Evolutionary conservation across 805 yeast species (phyloP), one percentile per base, ranked within the genome.

Genomic region (Yueomyces sinensis): DNA sequence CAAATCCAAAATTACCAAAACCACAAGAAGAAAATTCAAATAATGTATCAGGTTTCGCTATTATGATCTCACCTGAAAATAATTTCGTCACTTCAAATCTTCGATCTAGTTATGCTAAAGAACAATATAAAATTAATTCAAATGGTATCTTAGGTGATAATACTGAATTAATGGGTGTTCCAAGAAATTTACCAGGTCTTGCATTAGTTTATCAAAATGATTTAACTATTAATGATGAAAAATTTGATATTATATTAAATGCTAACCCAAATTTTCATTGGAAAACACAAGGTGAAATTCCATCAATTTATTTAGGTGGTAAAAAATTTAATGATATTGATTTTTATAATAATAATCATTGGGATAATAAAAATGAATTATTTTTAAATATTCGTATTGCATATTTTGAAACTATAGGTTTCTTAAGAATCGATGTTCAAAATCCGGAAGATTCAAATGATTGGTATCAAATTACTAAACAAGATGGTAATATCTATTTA

Each of bases 131-230:
- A 27, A 34, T 47, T 6, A 50, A 51, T 27, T 51, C 58, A 2
- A 50, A 49, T 7, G 59, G 59, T 13, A 44, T 54, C 3, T 13
- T 32, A 13, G 38, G 38, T 9, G 35, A 36, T 17, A 46, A 51
- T 35, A 39, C 40, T 3, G 41, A 37, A 2, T 39, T 54, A 44
- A 54, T 54, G 59, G 59, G 59, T n/a, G 45, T 54, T 19, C 58
- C 58, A 9, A 38, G 37, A 14, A 54, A 54, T 37, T 36, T 54
- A 30, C 58, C 59, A 1, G 57, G 59, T 3, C 32, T 54, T 25
- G 49, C 47, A 16, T 31, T 54, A n/a, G 45, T 54, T 4, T 49
- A 13, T 27, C 32, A 32, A 32, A 9, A 25, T 25, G 28, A 25
- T 25, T 13, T 25, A n/a, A n/a, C 13, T 11, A 11, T 6, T 25